Percentiles rank a stretch among this genome's conserved stretches.
Conservation (phyloP, 2,329 filamentous ascomycete species). For the Diaporthe citri region DNA sequence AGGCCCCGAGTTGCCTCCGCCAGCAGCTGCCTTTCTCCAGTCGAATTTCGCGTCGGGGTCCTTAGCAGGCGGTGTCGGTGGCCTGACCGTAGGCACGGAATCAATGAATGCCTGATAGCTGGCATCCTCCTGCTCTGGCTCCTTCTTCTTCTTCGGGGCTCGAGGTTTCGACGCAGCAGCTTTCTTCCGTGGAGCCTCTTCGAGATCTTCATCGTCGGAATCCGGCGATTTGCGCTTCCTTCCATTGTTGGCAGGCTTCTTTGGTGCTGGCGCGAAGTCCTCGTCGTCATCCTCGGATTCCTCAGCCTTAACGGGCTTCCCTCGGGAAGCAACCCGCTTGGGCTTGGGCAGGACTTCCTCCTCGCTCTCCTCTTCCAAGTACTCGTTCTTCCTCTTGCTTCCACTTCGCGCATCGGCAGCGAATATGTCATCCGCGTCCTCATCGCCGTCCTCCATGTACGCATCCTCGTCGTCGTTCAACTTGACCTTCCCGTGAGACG, state of each 20-base stretch:
- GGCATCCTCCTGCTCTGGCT: constrained; percentile 74
- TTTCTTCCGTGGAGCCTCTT: constrained; percentile 59
- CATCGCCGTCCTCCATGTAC: constrained; percentile 75
- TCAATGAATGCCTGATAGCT: constrained; percentile 87
- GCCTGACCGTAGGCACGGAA: constrained; percentile 83
- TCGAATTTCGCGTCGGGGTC: constrained; percentile 82
- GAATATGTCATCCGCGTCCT: constrained; percentile 87
- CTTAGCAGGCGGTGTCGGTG: constrained; percentile 85
- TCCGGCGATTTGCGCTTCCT: constrained; percentile 39
- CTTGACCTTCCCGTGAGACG: constrained; percentile 56
- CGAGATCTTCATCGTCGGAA: constrained; percentile 36
- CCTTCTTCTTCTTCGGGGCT: constrained; percentile 73
- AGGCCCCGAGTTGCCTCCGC: constrained; percentile 72
- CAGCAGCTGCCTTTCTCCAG: constrained; percentile 73
- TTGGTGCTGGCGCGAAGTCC: constrained; percentile 46
- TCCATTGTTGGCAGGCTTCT: constrained; percentile 49
- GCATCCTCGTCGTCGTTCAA: constrained; percentile 67
- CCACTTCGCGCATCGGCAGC: constrained; percentile 76
- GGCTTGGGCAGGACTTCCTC: constrained; percentile 55
- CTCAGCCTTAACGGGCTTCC: constrained; percentile 50
- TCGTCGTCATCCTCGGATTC: constrained; percentile 51
- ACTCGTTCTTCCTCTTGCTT: constrained; percentile 77
- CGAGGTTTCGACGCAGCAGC: constrained; percentile 69
- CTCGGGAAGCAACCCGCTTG: constrained; percentile 66
- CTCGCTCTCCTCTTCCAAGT: constrained; percentile 79